Evolutionary conservation across 169 alveolate genomes (phyloP).

Genomic region (Babesia sp.): DNA sequence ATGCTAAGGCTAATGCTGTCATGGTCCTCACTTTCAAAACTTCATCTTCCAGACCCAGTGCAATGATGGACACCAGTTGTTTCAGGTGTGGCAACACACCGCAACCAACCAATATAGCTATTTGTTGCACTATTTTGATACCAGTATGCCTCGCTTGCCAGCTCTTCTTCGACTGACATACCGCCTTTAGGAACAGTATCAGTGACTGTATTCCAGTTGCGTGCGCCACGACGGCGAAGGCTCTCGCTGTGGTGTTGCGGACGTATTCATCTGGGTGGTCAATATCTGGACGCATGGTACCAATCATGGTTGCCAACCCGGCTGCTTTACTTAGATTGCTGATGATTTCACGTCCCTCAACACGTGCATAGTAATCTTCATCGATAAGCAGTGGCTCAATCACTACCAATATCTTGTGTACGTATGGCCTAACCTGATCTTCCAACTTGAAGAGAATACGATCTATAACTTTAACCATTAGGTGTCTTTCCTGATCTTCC

Average conservation of each 20-base stretch:
- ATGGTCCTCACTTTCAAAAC: conserved; percentile 94
- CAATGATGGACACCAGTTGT: conserved; percentile 95
- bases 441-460: conserved; percentile 95
- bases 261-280: conserved; percentile 99
- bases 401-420: conserved; percentile 97
- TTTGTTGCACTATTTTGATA: conserved; percentile 96
- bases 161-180: conserved; percentile 93
- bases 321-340: conserved; percentile 95
- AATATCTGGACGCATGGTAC: conserved; percentile 99
- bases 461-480: conserved; percentile 97
- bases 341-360: conserved; percentile 98
- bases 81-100: conserved; percentile 97
- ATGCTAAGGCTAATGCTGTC: conserved; percentile 98
- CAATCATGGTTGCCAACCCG: conserved; percentile 99
- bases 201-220: conserved; percentile 98
- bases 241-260: conserved; percentile 96
- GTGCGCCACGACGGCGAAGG: conserved; percentile 99
- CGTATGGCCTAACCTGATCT: conserved; percentile 97
- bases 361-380: conserved; percentile 99
- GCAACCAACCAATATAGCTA: conserved; percentile 97
- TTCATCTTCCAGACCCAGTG: conserved; percentile 96
- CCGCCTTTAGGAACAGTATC: conserved; percentile 97
- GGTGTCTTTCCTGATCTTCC: conserved; percentile 98
- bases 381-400: conserved; percentile 98
- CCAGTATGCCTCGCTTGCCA: conserved; percentile 99